Percentiles rank a stretch among this genome's conserved stretches.
Conservation (phyloP, 2,329 filamentous ascomycete species). For the Xylariaceae sp. region DNA sequence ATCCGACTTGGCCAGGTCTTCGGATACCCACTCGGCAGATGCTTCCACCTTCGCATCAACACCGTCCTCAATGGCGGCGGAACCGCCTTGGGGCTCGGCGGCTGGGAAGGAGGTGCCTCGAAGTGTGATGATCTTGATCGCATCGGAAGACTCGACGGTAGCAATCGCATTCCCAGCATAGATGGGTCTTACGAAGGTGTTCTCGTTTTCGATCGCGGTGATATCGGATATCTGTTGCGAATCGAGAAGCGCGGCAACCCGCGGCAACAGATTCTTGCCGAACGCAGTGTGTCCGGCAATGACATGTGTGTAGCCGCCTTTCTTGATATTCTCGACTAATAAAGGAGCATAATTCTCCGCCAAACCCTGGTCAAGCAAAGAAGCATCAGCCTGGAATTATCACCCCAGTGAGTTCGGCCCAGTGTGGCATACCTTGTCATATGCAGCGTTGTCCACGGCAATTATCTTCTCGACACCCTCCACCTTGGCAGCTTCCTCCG, state of each 20-base stretch:
- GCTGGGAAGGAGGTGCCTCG: slow-evolving; percentile 89
- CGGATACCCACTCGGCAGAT: slow-evolving; percentile 86
- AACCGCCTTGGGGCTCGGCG: slow-evolving; percentile 70
- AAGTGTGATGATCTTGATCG: slow-evolving; percentile 87
- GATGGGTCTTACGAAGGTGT: slow-evolving; percentile 94
- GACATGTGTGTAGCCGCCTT: slow-evolving; percentile 90
- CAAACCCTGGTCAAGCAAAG: slow-evolving; percentile 62
- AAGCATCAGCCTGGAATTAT: slow-evolving; percentile 1
- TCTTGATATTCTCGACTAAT: slow-evolving; percentile 94
- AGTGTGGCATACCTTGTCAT: slow-evolving; percentile 77
- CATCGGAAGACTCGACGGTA: slow-evolving; percentile 87
- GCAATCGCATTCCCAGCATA: slow-evolving; percentile 98
- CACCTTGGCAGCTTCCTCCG: slow-evolving; percentile 84
- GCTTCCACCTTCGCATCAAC: slow-evolving; percentile 77
- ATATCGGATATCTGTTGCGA: slow-evolving; percentile 94
- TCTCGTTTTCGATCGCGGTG: slow-evolving; percentile 81
- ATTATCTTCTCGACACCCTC: slow-evolving; percentile 91
- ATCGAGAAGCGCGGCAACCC: slow-evolving; percentile 89
- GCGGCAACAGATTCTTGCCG: slow-evolving; percentile 91
- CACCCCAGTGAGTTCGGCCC: neutral
- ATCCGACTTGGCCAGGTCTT: slow-evolving; percentile 90
- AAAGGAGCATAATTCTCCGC: slow-evolving; percentile 94
- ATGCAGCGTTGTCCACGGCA: slow-evolving; percentile 82
- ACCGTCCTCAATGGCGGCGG: slow-evolving; percentile 77
- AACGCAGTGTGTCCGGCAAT: slow-evolving; percentile 92